phyloP scores from a whole-genome alignment of 805 yeast genomes.

The Kodamaea nitidulidarum region DNA sequence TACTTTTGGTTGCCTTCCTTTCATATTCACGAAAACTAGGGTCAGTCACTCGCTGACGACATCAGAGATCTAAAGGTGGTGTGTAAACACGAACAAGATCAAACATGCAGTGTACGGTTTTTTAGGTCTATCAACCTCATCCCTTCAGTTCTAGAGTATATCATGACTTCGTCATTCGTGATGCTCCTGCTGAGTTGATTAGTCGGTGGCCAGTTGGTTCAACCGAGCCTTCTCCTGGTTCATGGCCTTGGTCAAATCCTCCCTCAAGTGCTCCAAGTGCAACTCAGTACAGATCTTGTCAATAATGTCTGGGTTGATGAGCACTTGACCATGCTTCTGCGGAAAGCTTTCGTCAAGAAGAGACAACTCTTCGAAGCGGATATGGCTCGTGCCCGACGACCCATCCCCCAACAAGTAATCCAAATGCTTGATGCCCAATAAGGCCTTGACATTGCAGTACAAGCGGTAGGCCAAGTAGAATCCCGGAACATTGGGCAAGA shows the following conservation, averaged over 20 bases:
- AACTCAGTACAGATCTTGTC: slow-evolving; percentile 43
- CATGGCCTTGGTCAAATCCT: slow-evolving; percentile 48
- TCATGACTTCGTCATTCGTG: no score
- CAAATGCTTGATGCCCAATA: slow-evolving; percentile 68
- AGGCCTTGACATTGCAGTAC: slow-evolving; percentile 81
- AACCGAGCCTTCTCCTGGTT: slow-evolving; percentile 45
- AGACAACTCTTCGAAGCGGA: slow-evolving; percentile 19
- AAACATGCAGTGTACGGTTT: no score
- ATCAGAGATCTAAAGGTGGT: no score
- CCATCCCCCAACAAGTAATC: slow-evolving; percentile 45
- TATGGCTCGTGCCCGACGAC: slow-evolving; percentile 19
- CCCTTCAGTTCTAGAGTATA: no score
- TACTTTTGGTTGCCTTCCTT: no score
- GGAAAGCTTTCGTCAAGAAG: slow-evolving; percentile 13
- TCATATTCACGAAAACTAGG: no score
- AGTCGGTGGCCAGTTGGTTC: no score
- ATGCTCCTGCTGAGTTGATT: no score
- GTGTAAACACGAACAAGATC: no score
- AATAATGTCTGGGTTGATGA: slow-evolving; percentile 45
- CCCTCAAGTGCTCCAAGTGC: slow-evolving; percentile 41
- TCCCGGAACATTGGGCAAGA: slow-evolving; percentile 91
- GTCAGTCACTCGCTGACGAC: no score
- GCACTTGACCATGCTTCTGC: slow-evolving; percentile 26
- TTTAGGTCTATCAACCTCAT: no score
- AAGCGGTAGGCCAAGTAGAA: slow-evolving; percentile 77